phyloP scores from a whole-genome alignment of 1,284 basidiomycete genomes.

The Irpex rosettiformis region DNA sequence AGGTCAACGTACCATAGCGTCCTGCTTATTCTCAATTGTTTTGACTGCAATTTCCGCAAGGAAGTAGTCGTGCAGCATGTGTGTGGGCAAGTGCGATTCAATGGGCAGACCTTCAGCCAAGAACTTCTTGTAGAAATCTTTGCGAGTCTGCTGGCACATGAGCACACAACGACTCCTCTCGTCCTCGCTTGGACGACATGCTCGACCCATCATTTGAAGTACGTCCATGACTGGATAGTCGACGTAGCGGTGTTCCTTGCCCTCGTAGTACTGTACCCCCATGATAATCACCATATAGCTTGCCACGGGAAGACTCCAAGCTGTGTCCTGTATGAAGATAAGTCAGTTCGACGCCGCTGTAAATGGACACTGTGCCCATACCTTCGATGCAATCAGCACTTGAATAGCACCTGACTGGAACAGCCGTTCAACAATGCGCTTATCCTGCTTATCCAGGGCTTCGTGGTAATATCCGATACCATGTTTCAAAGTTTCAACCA shows the following conservation, averaged over 20 bases:
- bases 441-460: slow-evolving; percentile 88
- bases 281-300: slow-evolving; percentile 99
- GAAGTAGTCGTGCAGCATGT: slow-evolving; percentile 94
- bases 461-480: slow-evolving; percentile 98
- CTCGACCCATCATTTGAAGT: slow-evolving; percentile 97
- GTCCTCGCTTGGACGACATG: slow-evolving; percentile 86
- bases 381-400: slow-evolving; percentile 91
- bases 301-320: slow-evolving; percentile 92
- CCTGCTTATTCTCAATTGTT: slow-evolving; percentile 98
- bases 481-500: slow-evolving; percentile 83
- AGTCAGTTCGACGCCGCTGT: slow-evolving; percentile 1
- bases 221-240: slow-evolving; percentile 98
- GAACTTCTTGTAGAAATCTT: slow-evolving; percentile 99
- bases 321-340: slow-evolving; percentile 67
- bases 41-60: slow-evolving; percentile 97
- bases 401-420: slow-evolving; percentile 96
- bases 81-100: slow-evolving; percentile 88
- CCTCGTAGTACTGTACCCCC: slow-evolving; percentile 96
- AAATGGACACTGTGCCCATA: slow-evolving; percentile 25
- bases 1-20: slow-evolving; percentile 72
- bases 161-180: slow-evolving; percentile 88
- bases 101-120: slow-evolving; percentile 96
- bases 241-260: slow-evolving; percentile 94
- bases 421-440: slow-evolving; percentile 89
- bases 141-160: slow-evolving; percentile 95